A percentile compares a stretch with the other conserved stretches of the same genome.
Conservation (phyloP, 768 basidiomycete species). For the Mycena epipterygia region DNA sequence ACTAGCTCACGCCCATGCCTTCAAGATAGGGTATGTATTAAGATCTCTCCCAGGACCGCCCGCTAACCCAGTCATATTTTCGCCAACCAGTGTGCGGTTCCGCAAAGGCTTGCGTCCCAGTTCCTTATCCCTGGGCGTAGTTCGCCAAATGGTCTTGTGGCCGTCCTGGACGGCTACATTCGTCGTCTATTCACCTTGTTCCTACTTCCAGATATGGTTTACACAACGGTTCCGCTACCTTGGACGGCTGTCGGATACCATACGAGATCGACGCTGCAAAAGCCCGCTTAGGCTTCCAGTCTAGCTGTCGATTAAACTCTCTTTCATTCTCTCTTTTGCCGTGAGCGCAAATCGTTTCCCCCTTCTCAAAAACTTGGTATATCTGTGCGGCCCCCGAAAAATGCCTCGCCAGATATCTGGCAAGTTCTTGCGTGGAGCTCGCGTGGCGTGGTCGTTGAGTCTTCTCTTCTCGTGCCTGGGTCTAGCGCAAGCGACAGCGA, state of each 20-base stretch:
- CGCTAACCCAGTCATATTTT: too few species aligned
- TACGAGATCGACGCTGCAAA: not conserved
- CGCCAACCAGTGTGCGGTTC: too few species aligned
- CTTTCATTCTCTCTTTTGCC: not conserved
- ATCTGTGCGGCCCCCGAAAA: too few species aligned
- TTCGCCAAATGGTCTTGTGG: not conserved
- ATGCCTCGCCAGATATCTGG: too few species aligned
- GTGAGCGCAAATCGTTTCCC: not conserved
- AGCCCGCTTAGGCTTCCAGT: not conserved
- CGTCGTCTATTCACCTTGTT: not conserved
- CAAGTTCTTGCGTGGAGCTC: too few species aligned
- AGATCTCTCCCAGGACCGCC: too few species aligned
- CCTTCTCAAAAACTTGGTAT: too few species aligned
- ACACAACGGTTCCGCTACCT: not conserved
- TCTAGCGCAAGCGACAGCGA: too few species aligned
- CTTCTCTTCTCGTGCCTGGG: too few species aligned
- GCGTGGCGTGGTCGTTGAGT: too few species aligned
- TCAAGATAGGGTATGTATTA: too few species aligned
- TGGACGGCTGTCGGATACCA: too few species aligned
- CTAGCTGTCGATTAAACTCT: not conserved
- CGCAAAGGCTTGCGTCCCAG: not conserved
- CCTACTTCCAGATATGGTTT: not conserved
- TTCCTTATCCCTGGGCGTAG: slow-evolving; percentile 6
- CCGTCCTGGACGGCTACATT: not conserved
- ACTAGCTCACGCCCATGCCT: not conserved